Evolutionary conservation across 371 early-diverging fungal species (phyloP), one percentile per base, ranked within the genome.

Genomic region (Syncephalastrum racemosum): DNA sequence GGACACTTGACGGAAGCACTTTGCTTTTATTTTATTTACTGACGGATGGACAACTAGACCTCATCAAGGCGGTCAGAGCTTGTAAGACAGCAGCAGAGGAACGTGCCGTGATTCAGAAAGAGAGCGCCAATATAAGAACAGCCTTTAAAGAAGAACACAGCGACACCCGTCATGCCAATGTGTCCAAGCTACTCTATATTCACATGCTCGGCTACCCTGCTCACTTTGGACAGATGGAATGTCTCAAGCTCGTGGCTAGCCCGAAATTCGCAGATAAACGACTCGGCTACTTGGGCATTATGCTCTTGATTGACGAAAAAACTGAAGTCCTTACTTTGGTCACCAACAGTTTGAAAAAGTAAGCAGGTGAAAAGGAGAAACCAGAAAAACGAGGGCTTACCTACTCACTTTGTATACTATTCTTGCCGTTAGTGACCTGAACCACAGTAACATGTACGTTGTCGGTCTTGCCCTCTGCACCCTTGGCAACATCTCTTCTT

Each of bases 71-170:
- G 19, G 93, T 98, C 44, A 85, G 99, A 56, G 85, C 91, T 53
- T 95, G 96, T 70, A 98, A 97, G 68, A 98, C 99, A 14, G 93
- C 95, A 42, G 96, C 99, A n/a, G 99, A 97, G 67, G 99, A 98
- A 76, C 86, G 98, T 56, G 90, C 91, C 5, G 95, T 98, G 40
- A 95, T 98, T 64, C 92, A 95, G 58, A 93, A 93, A 71, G 99
- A 98, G 73, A 90, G 91, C 40, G 99, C 99, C n/a, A 85, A 83
- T 53, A 94, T 98, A 66, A 86, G 99, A 63, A 95, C 97, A 14
- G 84, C 89, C 12, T 94, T 97, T 81, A 94, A 91, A 73, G 93
- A 94, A 53, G 95, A 92, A 64, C 88, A 90, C 67, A 75, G 77
- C 53, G 95, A 93, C 45, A 82, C 85, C 20, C 81, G 96, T 36